Evolutionary conservation across 768 basidiomycete species (phyloP), one percentile per base, ranked within the genome.

Genomic region (Suillus alpinus): DNA sequence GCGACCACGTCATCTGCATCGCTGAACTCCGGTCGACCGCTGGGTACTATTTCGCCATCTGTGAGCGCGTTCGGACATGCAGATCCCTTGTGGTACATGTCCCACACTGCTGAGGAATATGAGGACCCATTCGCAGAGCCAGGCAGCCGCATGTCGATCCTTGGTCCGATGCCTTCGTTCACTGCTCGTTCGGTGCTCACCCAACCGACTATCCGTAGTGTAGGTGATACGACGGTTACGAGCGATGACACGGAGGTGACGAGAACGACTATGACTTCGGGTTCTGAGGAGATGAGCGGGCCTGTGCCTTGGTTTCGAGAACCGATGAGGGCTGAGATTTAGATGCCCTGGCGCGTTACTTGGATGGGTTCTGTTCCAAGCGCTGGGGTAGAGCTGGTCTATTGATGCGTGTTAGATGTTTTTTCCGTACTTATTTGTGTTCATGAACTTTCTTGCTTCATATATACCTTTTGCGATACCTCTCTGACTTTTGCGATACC

Each of bases 51-150:
- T 39, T 84, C 84, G 2, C 85, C 84, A 36, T 76, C 81, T 0
- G 62, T 81, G 51, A 85, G 84, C 0, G 81, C 80, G 0, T 83
- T 86, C 66, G 82, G 83, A 10, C 44, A 46, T 14, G 59, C 40
- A 73, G 18, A 59, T 71, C 37, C 64, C 64, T 3, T 13, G 9
- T 36, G 23, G 36, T 55, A 55, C 23, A 55, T 39, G 53, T 58
- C 56, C 6, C 55, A 49, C 2, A 47, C 43, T 5, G n/a, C 59
- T 6, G 60, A 55, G n/a, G 23, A 55, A 26, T 51, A 47, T 3
- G 60, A 55, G 20, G 40, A 61, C 29, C 43, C 40, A 20, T 59
- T 40, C 2, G 47, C 20, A 14, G 39, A 59, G 20, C 58, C 57
- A 16, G 50, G 60, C 49, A 72, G 56, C n/a, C 73, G 73, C 0